Evolutionary conservation across 2,329 filamentous ascomycete genomes (phyloP), one percentile per base, ranked within the genome.

Genomic region (Ophiosphaerella herpotricha): DNA sequence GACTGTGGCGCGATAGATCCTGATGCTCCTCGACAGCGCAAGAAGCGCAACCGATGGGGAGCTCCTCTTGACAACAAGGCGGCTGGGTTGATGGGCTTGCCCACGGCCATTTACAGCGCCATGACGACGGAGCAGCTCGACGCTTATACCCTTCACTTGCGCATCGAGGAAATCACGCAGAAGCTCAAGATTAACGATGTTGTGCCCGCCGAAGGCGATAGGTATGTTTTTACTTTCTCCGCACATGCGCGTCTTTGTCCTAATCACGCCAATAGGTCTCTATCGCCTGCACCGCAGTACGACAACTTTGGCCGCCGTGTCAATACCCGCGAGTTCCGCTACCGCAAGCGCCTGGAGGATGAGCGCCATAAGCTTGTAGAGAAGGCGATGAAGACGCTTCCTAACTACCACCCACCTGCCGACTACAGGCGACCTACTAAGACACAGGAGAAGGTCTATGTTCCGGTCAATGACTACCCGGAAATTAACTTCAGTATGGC

Each of bases 401-500:
- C 94, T 80, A 97, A 97, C 85, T 99, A 99, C 76, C 91, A 97
- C 74, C 94, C 94, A 69, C 94, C 94, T 52, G 90, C 93, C 83
- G 94, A 99, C 76, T 99, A 99, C 77, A 91, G 94, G 76, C 90
- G 94, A 70, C 94, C 94, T 57, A 97, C 93, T 75, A 99, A 99
- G 89, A 99, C 94, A 74, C 94, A 99, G 80, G 94, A 99, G 84
- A 99, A 99, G 84, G 95, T 99, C 89, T 99, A 99, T 76, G 94
- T 99, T 77, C 94, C 94, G 75, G 94, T 99, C 81, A 99, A 99
- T 85, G 94, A 99, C 79, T 99, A 99, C 77, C 94, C 94, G 83
- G 94, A 99, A 79, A 97, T 99, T 87, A 99, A 99, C 88, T 99
- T 99, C 91, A 99, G 94, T 99, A 97, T 93, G 93, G 93, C 94